phyloP scores from a whole-genome alignment of 2,329 filamentous ascomycete genomes.

The Emericellopsis atlantica region DNA sequence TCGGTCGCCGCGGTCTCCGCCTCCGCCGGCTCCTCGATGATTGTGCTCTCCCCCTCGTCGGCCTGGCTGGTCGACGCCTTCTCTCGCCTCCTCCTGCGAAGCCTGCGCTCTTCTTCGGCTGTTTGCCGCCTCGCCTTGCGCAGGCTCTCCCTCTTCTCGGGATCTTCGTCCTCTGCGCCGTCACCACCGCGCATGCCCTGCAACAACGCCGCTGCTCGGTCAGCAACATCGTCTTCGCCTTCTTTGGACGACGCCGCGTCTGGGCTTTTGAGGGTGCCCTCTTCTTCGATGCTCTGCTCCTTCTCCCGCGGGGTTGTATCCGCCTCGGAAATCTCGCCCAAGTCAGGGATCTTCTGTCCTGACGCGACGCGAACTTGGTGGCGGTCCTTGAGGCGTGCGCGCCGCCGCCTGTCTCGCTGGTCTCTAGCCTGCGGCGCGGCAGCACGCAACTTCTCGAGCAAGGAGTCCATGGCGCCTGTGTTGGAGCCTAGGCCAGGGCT shows the following conservation, averaged over 20 bases:
- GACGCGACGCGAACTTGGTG: constrained; percentile 84
- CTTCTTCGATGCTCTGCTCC: constrained; percentile 29
- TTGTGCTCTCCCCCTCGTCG: constrained; percentile 5
- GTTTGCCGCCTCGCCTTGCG: constrained; percentile 53
- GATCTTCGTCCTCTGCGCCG: constrained; percentile 35
- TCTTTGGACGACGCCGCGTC: constrained; percentile 28
- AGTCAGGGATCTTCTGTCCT: constrained; percentile 72
- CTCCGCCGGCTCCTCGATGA: constrained; percentile 1
- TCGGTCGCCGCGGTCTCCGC: constrained; percentile 3
- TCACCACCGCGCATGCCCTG: constrained; percentile 69
- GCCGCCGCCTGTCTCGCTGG: constrained; percentile 74
- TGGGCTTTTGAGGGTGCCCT: constrained; percentile 40
- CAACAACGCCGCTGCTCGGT: constrained; percentile 70
- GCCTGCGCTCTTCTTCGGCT: constrained; percentile 65
- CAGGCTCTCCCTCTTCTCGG: constrained; percentile 45
- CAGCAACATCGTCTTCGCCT: constrained; percentile 63
- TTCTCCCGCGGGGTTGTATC: constrained; percentile 24
- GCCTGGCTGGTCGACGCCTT: constrained; percentile 22
- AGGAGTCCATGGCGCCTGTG: constrained; percentile 88
- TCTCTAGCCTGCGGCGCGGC: constrained; percentile 84
- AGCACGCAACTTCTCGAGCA: constrained; percentile 88
- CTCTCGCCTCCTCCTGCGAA: constrained; percentile 53
- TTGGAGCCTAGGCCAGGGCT: constrained; percentile 43
- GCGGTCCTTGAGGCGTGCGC: constrained; percentile 78
- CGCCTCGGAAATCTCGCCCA: constrained; percentile 46